phyloP scores from a whole-genome alignment of 345 rosid genomes.

The Leavenworthia alabamica region DNA sequence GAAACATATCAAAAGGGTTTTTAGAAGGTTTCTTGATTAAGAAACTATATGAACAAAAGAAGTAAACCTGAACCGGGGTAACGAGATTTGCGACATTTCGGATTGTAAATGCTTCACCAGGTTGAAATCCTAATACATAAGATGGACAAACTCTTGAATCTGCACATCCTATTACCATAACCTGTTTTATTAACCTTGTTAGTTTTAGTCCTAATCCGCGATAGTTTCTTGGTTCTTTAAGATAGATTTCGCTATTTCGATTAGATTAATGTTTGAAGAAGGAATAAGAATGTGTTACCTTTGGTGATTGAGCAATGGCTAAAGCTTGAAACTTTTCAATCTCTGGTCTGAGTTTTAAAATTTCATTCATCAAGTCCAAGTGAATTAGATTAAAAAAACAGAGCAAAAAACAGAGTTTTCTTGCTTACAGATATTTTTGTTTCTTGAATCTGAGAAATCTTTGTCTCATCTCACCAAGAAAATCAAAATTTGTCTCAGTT shows the following conservation, averaged over 20 bases:
- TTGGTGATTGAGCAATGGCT: slow-evolving; percentile 75
- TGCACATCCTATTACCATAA: slow-evolving; percentile 92
- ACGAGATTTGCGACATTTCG: slow-evolving; percentile 93
- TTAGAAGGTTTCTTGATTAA: not conserved
- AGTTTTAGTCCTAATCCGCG: slow-evolving; percentile 16
- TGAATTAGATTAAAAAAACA: not conserved
- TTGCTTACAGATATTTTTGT: slow-evolving; percentile 47
- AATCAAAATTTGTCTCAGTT: slow-evolving; percentile 17
- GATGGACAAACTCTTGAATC: slow-evolving; percentile 97
- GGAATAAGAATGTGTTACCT: slow-evolving; percentile 39
- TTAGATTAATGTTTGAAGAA: not conserved
- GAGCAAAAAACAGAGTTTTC: not conserved
- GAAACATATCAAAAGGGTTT: not conserved
- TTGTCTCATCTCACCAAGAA: slow-evolving; percentile 39
- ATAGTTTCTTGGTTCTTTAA: not conserved
- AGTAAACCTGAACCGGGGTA: slow-evolving; percentile 60
- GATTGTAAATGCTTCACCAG: slow-evolving; percentile 86
- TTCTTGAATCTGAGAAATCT: slow-evolving; percentile 52
- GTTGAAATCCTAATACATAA: slow-evolving; percentile 73
- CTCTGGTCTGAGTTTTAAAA: slow-evolving; percentile 40
- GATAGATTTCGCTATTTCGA: not conserved
- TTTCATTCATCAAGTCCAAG: not conserved
- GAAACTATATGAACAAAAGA: not conserved
- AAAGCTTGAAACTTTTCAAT: slow-evolving; percentile 61
- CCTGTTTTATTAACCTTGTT: slow-evolving; percentile 39